Evolutionary conservation across 2,329 filamentous ascomycete species (phyloP).

Genomic region (Ophiostoma pallidulum): DNA sequence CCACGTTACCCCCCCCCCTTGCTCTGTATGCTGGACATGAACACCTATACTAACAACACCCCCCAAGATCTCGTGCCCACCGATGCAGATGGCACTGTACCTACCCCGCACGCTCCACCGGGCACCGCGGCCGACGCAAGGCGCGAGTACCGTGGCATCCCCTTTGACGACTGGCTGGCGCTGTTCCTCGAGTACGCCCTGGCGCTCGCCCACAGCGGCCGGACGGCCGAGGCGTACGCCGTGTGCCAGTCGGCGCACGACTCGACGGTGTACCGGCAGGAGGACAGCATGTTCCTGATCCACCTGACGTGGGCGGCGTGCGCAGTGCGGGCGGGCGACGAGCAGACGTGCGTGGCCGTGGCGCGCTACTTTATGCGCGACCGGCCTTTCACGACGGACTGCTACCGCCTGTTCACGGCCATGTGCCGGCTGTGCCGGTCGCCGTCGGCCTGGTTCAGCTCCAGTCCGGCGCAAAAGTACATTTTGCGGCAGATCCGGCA

Average conservation of each 20-base stretch:
- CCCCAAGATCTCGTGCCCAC: constrained; percentile 26
- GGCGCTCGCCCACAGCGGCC: constrained; percentile 57
- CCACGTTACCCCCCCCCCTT: too few relatives aligned
- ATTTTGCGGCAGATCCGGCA: constrained; percentile 84
- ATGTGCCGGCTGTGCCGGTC: constrained; percentile 66
- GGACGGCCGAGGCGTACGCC: constrained; percentile 65
- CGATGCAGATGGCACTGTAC: constrained; percentile 18
- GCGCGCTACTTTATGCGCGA: constrained; percentile 79
- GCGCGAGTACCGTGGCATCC: constrained; percentile 55
- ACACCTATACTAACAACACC: neutral
- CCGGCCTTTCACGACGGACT: constrained; percentile 68
- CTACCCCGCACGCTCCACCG: neutral
- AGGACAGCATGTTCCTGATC: constrained; percentile 60
- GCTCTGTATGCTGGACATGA: too few relatives aligned
- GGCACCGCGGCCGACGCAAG: constrained; percentile 14
- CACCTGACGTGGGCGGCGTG: constrained; percentile 75
- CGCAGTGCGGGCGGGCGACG: constrained; percentile 70
- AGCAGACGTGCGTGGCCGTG: constrained; percentile 61
- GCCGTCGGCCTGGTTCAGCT: constrained; percentile 65
- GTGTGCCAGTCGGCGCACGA: constrained; percentile 69
- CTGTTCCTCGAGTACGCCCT: constrained; percentile 84
- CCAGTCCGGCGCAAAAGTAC: constrained; percentile 79
- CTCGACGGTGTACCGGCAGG: constrained; percentile 63
- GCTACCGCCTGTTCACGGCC: constrained; percentile 72
- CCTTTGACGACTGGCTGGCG: constrained; percentile 79